Percentiles rank a stretch among this genome's conserved stretches.
These are phyloP conservation scores for Penicillium lagena DNA, from an alignment of 495 filamentous ascomycete species.

Conservation along the genomic window DNA sequence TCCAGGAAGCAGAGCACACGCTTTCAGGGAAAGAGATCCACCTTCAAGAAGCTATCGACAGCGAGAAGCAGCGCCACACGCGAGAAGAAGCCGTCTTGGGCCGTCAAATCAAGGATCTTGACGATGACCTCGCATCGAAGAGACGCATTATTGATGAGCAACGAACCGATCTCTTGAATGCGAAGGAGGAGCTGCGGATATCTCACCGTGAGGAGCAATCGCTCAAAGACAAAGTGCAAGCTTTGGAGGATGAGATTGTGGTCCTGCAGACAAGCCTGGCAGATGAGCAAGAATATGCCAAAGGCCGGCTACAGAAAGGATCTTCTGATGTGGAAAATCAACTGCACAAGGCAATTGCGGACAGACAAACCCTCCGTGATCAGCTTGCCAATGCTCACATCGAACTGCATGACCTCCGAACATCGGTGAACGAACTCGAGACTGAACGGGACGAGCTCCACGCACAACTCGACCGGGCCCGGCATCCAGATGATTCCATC, in stretches of 20 bases:
- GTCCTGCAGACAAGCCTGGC: slow-evolving; percentile 68
- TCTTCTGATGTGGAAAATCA: slow-evolving; percentile 42
- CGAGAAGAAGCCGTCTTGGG: slow-evolving; percentile 49
- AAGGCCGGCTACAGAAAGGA: slow-evolving; percentile 42
- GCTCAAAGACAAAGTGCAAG: slow-evolving; percentile 61
- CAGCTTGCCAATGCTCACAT: slow-evolving; percentile 53
- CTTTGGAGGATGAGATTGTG: slow-evolving; percentile 75
- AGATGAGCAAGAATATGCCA: slow-evolving; percentile 64
- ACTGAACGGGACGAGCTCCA: slow-evolving; percentile 61
- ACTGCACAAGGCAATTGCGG: slow-evolving; percentile 43
- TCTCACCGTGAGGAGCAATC: slow-evolving; percentile 57
- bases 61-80: slow-evolving; percentile 50
- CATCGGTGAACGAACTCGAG: slow-evolving; percentile 46
- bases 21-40: slow-evolving; percentile 58
- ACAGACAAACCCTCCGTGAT: slow-evolving; percentile 58
- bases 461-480: slow-evolving; percentile 44
- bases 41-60: slow-evolving; percentile 56
- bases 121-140: slow-evolving; percentile 49
- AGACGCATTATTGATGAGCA: slow-evolving; percentile 47
- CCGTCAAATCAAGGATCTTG: slow-evolving; percentile 52
- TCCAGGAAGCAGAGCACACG: slow-evolving; percentile 62
- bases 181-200: slow-evolving; percentile 62
- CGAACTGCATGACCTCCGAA: slow-evolving; percentile 52
- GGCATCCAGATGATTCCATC: slow-evolving; percentile 46
- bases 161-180: slow-evolving; percentile 50